phyloP scores from a whole-genome alignment of 805 yeast genomes.

The Metschnikowia orientalis region DNA sequence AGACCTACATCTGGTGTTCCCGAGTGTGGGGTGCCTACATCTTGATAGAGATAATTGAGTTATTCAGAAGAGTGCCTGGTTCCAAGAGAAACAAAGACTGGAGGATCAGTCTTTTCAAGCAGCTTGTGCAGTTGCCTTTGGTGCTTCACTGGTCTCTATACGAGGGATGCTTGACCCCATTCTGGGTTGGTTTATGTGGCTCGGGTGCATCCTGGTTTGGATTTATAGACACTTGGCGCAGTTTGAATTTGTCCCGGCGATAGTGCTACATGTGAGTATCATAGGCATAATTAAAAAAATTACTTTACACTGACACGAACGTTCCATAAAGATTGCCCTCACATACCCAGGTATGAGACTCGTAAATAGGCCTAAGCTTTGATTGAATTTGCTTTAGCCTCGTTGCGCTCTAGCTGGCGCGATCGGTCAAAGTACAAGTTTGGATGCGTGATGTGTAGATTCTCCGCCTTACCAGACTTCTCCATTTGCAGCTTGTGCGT shows the following conservation, averaged over 20 bases:
- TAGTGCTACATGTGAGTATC: no score
- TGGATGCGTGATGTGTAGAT: constrained; percentile 74
- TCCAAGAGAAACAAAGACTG: constrained; percentile 34
- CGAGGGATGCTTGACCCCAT: constrained; percentile 42
- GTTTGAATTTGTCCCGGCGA: constrained; percentile 33
- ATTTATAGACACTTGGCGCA: constrained; percentile 32
- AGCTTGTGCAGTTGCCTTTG: constrained; percentile 38
- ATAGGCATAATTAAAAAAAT: no score
- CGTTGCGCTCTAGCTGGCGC: constrained; percentile 45
- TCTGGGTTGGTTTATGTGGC: constrained; percentile 47
- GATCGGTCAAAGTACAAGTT: constrained; percentile 82
- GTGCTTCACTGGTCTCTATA: constrained; percentile 43
- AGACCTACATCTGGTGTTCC: constrained; percentile 42
- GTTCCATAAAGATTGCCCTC: not conserved
- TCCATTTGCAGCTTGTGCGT: constrained; percentile 48
- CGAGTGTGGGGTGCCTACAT: constrained; percentile 43
- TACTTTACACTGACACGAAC: not conserved
- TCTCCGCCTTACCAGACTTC: constrained; percentile 42
- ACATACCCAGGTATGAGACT: not conserved
- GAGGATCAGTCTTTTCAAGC: constrained; percentile 34
- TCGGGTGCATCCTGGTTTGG: constrained; percentile 43
- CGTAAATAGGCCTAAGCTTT: not conserved
- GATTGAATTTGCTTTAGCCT: constrained; percentile 9
- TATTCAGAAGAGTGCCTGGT: constrained; percentile 37
- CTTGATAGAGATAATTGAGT: constrained; percentile 36